Evolutionary conservation across 192 early-diverging fungal species (phyloP), one percentile per base, ranked within the genome.

Genomic region (Paraglomus brasilianum): DNA sequence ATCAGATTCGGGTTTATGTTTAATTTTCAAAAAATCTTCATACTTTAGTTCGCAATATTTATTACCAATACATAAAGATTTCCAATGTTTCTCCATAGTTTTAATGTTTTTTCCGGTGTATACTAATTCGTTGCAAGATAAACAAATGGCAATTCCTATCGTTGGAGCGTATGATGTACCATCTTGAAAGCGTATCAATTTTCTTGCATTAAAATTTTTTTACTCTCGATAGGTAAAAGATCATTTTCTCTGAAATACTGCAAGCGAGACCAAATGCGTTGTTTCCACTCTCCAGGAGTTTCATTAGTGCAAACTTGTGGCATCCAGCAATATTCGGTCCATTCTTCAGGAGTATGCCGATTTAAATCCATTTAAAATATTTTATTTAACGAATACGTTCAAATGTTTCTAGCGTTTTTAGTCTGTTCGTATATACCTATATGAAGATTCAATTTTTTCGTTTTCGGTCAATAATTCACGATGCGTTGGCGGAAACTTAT

Each of bases 91-190:
- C 42, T 62, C 42, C 41, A 64, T 64, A 64, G 47, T 64, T 64
- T 64, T 64, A 14, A 36, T 64, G 30, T 14, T 9, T 64, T 64
- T 49, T 64, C 46, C 22, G 30, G 45, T 64, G 39, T 64, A 64
- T 64, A 64, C 62, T 38, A 64, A 64, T 64, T 64, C 24, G 50
- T 64, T 9, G 39, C 46, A 64, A 64, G 62, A 64, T 21, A 64
- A 64, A 14, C 46, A 48, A 5, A 64, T 64, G 50, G 45, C 62
- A 64, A 64, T 64, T 38, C 46, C 46, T 49, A 64, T 64, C 50
- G 47, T 36, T 49, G 62, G 46, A 38, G 46, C 22, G 50, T 64
- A 64, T 6, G 46, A 36, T 64, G 22, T 64, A 1, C 11, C 62
- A 64, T 7, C 30, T 36, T 30, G 5, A 64, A 49, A 64, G 30